A percentile compares a stretch with the other conserved stretches of the same genome.
phyloP scores from a whole-genome alignment of 2,329 filamentous ascomycete species.

The Fusarium nodosum region DNA sequence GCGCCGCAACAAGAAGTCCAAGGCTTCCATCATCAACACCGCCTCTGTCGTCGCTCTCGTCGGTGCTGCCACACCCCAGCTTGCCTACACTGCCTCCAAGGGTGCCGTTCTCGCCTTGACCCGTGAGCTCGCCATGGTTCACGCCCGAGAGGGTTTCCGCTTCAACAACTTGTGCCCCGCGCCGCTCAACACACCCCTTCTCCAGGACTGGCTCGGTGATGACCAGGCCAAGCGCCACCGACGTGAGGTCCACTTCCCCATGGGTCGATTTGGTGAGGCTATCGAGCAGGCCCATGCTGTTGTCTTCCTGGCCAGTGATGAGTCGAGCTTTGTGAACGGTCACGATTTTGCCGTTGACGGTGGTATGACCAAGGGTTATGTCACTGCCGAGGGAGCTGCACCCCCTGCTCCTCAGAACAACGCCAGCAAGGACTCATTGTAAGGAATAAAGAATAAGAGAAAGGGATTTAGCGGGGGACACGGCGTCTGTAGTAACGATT shows the following conservation, averaged over 20 bases:
- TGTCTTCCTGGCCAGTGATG: constrained; percentile 87
- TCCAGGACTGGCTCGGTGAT: constrained; percentile 94
- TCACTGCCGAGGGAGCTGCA: constrained; percentile 73
- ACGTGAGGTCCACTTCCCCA: constrained; percentile 90
- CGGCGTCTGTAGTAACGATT: constrained; percentile 36
- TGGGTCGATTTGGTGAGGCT: constrained; percentile 91
- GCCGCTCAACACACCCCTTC: constrained; percentile 89
- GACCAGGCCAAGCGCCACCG: constrained; percentile 84
- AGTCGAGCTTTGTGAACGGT: constrained; percentile 90
- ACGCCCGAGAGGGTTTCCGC: constrained; percentile 87
- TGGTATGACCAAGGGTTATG: constrained; percentile 94
- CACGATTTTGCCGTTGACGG: constrained; percentile 96
- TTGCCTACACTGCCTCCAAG: constrained; percentile 95
- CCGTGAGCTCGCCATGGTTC: constrained; percentile 89
- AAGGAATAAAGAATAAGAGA: background rate
- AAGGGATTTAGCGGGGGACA: background rate
- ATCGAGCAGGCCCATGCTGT: constrained; percentile 93
- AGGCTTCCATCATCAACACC: constrained; percentile 90
- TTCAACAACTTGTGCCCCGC: constrained; percentile 94
- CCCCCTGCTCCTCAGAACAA: constrained; percentile 70
- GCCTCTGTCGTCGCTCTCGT: constrained; percentile 90
- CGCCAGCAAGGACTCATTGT: constrained; percentile 64
- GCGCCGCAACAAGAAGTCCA: constrained; percentile 82
- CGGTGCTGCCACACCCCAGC: constrained; percentile 87
- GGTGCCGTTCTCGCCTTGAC: constrained; percentile 92